Conservation (phyloP, 176 grass and related monocot species). For the Leersia perrieri region DNA sequence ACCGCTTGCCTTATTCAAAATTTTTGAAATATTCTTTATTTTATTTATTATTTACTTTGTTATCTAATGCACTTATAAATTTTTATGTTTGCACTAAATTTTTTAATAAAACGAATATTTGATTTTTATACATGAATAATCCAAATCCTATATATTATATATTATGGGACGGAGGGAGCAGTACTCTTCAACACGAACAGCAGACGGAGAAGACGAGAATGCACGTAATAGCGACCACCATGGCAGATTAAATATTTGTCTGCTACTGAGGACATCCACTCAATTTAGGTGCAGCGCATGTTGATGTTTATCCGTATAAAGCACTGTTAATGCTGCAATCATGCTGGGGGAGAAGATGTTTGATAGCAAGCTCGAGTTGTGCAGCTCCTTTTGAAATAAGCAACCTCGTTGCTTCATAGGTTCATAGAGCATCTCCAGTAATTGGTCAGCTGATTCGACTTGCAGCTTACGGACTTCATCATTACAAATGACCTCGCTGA, state of each 20-base stretch:
- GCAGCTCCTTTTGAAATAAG: constrained; percentile 15
- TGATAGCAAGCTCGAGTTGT: constrained; percentile 5
- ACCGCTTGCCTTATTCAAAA: too few species aligned
- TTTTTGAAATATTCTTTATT: too few species aligned
- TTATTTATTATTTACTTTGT: too few species aligned
- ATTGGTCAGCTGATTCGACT: constrained; percentile 33
- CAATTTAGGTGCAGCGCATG: background rate
- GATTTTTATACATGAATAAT: too few species aligned
- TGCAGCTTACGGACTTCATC: constrained; percentile 45
- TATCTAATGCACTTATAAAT: too few species aligned
- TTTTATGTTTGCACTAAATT: too few species aligned
- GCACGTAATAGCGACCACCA: background rate
- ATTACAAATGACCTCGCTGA: constrained; percentile 40
- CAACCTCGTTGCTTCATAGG: constrained; percentile 29
- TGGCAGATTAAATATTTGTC: background rate
- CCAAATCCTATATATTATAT: too few species aligned
- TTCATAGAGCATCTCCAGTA: constrained; percentile 49
- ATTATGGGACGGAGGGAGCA: too few species aligned
- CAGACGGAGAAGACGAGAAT: background rate
- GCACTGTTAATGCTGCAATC: constrained; percentile 54
- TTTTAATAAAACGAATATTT: too few species aligned
- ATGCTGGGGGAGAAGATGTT: constrained; percentile 57
- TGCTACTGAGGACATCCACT: constrained; percentile 3
- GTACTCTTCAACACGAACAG: background rate
- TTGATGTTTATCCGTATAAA: constrained; percentile 36